Percentiles rank a stretch among this genome's conserved stretches.
Conservation (phyloP, 2,329 filamentous ascomycete species). For the Diaporthe sp. region DNA sequence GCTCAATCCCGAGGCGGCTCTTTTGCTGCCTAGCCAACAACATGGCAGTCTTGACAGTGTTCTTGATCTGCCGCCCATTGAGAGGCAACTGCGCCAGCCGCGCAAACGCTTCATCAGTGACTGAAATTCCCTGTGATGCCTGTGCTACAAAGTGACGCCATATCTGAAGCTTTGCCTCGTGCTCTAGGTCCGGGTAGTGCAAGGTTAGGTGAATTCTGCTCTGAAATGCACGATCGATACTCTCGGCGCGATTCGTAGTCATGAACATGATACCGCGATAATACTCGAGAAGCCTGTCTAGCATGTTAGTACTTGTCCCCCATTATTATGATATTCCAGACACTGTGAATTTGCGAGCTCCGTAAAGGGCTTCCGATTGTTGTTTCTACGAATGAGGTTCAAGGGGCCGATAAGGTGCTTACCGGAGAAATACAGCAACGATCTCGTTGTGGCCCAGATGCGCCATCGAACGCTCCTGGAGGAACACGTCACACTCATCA, state of each 20-base stretch:
- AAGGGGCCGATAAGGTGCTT: too few relatives aligned
- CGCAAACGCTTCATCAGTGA: neutral
- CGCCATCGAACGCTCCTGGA: neutral
- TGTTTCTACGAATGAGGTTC: too few relatives aligned
- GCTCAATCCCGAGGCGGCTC: too few relatives aligned
- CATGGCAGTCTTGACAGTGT: neutral
- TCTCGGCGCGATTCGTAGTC: constrained; percentile 12
- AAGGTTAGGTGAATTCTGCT: constrained; percentile 10
- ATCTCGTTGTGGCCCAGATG: constrained; percentile 7
- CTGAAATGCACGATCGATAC: constrained; percentile 1
- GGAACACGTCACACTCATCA: constrained; percentile 3
- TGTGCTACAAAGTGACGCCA: neutral
- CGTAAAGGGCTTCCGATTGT: too few relatives aligned
- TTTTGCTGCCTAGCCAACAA: neutral
- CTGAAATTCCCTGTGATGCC: neutral
- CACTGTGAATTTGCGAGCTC: too few relatives aligned
- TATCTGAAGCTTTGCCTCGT: neutral
- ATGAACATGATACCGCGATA: neutral
- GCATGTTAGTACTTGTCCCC: too few relatives aligned
- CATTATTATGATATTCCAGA: too few relatives aligned
- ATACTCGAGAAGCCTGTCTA: neutral
- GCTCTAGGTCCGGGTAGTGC: constrained; percentile 4
- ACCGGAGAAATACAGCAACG: neutral
- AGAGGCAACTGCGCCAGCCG: constrained; percentile 5
- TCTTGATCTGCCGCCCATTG: constrained; percentile 21